phyloP scores from a whole-genome alignment of 2,329 filamentous ascomycete species.

The Trichoderma koningiopsis region DNA sequence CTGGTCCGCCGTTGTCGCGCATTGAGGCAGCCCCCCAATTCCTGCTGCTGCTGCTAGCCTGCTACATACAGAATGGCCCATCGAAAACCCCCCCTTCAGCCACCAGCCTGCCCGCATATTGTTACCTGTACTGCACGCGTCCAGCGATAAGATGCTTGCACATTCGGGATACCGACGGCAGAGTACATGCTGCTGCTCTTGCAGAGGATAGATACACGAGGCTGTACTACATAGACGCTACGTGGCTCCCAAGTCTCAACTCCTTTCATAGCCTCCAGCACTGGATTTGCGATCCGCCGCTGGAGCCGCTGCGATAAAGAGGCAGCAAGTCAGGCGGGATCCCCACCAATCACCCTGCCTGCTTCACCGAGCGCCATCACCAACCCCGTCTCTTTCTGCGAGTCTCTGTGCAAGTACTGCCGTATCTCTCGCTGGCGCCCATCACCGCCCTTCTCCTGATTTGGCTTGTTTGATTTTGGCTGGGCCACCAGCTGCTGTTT shows the following conservation, averaged over 20 bases:
- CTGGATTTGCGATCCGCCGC: not conserved
- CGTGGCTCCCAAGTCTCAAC: not conserved
- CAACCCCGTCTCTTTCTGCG: constrained; percentile 7
- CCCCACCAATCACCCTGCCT: constrained; percentile 23
- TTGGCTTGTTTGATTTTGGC: not conserved
- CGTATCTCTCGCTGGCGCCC: not conserved
- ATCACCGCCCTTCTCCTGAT: not conserved
- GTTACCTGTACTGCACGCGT: not conserved
- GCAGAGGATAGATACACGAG: not conserved
- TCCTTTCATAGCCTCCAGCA: not conserved
- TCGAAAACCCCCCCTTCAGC: constrained; percentile 3
- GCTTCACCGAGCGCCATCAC: constrained; percentile 23
- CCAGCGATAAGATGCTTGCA: not conserved
- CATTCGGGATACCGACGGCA: not conserved
- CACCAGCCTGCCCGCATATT: constrained; percentile 16
- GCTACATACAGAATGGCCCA: not conserved
- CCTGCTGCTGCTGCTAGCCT: constrained; percentile 14
- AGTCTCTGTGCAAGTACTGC: not conserved
- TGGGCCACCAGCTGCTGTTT: not conserved
- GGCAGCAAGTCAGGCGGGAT: constrained; percentile 10
- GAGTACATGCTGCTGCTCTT: not conserved
- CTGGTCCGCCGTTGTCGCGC: constrained; percentile 25
- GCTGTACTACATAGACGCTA: not conserved
- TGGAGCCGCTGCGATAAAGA: not conserved
- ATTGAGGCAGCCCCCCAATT: constrained; percentile 24